These are phyloP conservation scores for Clonostachys rhizophaga DNA, from an alignment of 2,329 filamentous ascomycete genomes.

Conservation along the genomic window DNA sequence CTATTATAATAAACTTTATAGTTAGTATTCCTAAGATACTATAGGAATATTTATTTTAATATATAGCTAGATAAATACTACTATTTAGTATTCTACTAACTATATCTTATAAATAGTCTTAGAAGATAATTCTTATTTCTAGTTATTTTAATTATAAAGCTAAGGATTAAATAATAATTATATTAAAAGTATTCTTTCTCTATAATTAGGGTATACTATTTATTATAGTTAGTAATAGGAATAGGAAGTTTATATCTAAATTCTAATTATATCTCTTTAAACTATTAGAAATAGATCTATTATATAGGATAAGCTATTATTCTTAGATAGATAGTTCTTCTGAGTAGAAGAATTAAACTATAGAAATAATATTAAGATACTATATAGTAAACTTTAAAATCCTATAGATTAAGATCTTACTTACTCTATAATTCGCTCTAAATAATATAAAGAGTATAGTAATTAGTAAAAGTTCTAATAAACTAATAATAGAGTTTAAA, in stretches of 20 bases:
- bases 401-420: too few relatives aligned
- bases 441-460: too few relatives aligned
- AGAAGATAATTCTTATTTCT: background rate
- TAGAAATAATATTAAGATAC: background rate
- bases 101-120: background rate
- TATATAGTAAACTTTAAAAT: background rate
- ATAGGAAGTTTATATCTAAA: background rate
- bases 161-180: background rate
- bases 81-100: background rate
- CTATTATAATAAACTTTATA: background rate
- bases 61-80: background rate
- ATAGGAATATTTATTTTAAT: background rate
- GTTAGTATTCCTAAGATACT: background rate
- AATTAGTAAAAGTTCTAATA: too few relatives aligned
- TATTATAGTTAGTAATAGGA: background rate
- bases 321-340: background rate
- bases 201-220: background rate
- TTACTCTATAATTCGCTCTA: too few relatives aligned
- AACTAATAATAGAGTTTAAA: background rate
- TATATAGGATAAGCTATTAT: background rate
- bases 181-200: background rate
- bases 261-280: background rate
- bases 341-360: background rate
- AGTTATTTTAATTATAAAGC: background rate
- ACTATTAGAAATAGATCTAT: background rate